A percentile compares a stretch with the other conserved stretches of the same genome.
These are phyloP conservation scores for Scheffersomyces stipitis DNA, from an alignment of 805 yeast species.

Conservation along the genomic window DNA sequence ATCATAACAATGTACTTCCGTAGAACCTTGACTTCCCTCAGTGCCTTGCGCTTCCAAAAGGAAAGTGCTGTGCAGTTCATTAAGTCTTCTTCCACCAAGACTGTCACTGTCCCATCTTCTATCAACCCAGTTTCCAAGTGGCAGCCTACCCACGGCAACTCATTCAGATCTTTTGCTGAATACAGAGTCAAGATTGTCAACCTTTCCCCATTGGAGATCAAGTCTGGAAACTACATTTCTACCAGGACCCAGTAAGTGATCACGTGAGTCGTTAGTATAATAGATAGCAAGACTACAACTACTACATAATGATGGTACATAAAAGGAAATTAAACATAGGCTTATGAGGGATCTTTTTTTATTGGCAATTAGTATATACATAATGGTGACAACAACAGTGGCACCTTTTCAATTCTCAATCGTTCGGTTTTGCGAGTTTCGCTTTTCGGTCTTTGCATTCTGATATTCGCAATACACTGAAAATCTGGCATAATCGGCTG, in stretches of 20 bases:
- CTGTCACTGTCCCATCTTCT: slow-evolving; percentile 9
- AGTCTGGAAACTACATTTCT: slow-evolving; percentile 4
- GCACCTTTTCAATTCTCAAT: too few relatives aligned
- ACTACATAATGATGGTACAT: too few relatives aligned
- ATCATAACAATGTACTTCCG: background rate
- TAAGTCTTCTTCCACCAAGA: slow-evolving; percentile 16
- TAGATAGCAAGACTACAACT: too few relatives aligned
- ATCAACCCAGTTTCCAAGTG: slow-evolving; percentile 27
- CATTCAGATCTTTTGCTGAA: slow-evolving; percentile 44
- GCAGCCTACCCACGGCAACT: slow-evolving; percentile 38
- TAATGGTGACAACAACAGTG: too few relatives aligned
- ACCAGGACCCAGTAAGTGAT: background rate
- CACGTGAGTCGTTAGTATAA: too few relatives aligned
- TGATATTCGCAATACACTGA: too few relatives aligned
- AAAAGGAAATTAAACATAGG: too few relatives aligned
- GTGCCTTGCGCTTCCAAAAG: slow-evolving; percentile 25
- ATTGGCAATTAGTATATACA: too few relatives aligned
- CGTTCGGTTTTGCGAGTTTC: too few relatives aligned
- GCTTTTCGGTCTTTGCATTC: too few relatives aligned
- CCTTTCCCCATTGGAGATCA: slow-evolving; percentile 40
- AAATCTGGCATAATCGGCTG: too few relatives aligned
- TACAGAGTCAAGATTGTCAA: slow-evolving; percentile 42
- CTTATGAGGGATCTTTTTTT: too few relatives aligned
- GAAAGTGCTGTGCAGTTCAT: slow-evolving; percentile 25
- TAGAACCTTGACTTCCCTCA: slow-evolving; percentile 24